A percentile compares a stretch with the other conserved stretches of the same genome.
Conservation (phyloP, 768 basidiomycete genomes). For the Termitomyces sp. region DNA sequence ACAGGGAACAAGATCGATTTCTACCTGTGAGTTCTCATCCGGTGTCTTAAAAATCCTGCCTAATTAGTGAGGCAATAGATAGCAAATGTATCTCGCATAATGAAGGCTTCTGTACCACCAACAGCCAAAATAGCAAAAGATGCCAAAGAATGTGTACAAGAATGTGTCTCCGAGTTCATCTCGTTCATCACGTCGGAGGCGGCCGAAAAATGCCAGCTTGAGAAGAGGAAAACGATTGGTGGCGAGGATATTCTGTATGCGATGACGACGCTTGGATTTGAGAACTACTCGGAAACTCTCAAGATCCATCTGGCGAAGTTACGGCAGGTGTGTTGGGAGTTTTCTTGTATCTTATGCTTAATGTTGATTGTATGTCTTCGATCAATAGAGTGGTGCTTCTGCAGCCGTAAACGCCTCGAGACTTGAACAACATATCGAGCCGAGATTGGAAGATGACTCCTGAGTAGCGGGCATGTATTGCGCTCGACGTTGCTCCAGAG, state of each 20-base stretch:
- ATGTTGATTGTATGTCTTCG: background rate
- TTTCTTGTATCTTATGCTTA: background rate
- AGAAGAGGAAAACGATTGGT: constrained; percentile 97
- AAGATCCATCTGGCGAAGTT: constrained; percentile 92
- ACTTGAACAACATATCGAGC: constrained; percentile 24
- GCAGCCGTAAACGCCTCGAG: constrained; percentile 13
- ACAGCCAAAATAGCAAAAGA: constrained; percentile 97
- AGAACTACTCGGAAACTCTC: constrained; percentile 88
- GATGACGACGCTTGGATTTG: constrained; percentile 90
- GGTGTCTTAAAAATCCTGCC: background rate
- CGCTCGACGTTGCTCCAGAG: background rate
- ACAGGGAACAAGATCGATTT: constrained; percentile 91
- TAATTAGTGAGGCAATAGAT: constrained; percentile 47
- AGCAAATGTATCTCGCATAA: constrained; percentile 96
- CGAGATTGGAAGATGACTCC: constrained; percentile 22
- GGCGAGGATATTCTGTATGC: constrained; percentile 96
- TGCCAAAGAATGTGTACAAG: constrained; percentile 97
- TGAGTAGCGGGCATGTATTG: constrained; percentile 2
- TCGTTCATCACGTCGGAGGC: constrained; percentile 97
- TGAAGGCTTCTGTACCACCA: constrained; percentile 86
- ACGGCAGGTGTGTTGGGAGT: constrained; percentile 50
- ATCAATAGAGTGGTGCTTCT: constrained; percentile 17
- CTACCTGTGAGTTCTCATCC: constrained; percentile 61
- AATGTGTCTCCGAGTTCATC: constrained; percentile 98
- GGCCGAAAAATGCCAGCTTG: constrained; percentile 87